These are phyloP conservation scores for Vaccinium macrocarpon DNA, from an alignment of 148 eudicot genomes.

Conservation along the genomic window DNA sequence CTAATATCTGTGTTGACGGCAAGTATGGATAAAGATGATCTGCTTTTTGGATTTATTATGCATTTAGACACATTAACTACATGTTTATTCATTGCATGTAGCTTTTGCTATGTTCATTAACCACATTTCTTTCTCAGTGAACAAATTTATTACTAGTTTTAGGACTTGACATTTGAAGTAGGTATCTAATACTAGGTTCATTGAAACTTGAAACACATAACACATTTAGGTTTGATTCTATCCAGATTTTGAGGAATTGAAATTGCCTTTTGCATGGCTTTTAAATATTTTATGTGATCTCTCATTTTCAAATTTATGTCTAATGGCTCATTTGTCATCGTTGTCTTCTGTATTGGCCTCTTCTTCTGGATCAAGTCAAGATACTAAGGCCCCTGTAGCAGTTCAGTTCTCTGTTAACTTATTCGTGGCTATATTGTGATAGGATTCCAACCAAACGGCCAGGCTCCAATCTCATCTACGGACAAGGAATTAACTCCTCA, in stretches of 20 bases:
- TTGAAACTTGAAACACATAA: background rate
- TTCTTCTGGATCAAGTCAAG: background rate
- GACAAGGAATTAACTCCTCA: conserved; percentile 7
- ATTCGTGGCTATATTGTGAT: background rate
- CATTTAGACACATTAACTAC: background rate
- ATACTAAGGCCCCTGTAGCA: background rate
- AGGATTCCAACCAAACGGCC: background rate
- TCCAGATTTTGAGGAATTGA: background rate
- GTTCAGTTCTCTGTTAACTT: background rate
- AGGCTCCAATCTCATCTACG: conserved; percentile 13
- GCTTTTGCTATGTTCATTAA: background rate
- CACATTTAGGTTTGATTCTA: background rate
- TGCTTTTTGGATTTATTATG: background rate
- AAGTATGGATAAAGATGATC: background rate
- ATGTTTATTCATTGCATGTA: background rate
- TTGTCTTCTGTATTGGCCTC: background rate
- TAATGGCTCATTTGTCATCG: background rate
- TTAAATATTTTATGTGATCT: background rate
- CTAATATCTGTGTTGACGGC: background rate
- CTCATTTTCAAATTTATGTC: background rate
- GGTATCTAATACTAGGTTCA: background rate
- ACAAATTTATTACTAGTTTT: background rate
- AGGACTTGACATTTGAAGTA: background rate
- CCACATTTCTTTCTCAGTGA: background rate
- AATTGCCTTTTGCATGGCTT: background rate